These are phyloP conservation scores for Metschnikowia baotianmanensis DNA, from an alignment of 805 yeast genomes.

Conservation along the genomic window DNA sequence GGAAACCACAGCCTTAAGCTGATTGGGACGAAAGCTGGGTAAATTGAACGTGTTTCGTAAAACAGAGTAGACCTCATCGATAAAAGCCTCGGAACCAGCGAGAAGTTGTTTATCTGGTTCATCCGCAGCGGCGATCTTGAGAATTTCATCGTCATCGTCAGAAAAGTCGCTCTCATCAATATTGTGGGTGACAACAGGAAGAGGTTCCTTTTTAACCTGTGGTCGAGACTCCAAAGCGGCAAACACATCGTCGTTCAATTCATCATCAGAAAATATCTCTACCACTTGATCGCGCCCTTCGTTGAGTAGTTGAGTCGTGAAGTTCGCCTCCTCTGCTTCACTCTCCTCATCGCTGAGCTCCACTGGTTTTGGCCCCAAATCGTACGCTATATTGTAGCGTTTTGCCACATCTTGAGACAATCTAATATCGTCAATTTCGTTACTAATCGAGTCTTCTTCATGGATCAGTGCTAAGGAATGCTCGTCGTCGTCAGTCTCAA, in stretches of 20 bases:
- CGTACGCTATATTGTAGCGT: slow-evolving; percentile 27
- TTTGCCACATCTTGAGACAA: slow-evolving; percentile 37
- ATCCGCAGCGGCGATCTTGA: slow-evolving; percentile 15
- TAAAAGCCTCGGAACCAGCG: slow-evolving; percentile 48
- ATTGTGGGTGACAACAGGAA: slow-evolving; percentile 1
- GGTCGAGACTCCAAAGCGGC: slow-evolving; percentile 14
- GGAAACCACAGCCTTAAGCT: slow-evolving; percentile 81
- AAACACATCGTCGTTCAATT: slow-evolving; percentile 21
- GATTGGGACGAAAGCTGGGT: slow-evolving; percentile 72
- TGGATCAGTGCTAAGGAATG: slow-evolving; percentile 7
- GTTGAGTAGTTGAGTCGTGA: slow-evolving; percentile 38
- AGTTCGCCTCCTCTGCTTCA: slow-evolving; percentile 19
- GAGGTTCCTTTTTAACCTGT: slow-evolving; percentile 10
- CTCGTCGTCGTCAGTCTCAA: slow-evolving; percentile 14
- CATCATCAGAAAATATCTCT: slow-evolving; percentile 38
- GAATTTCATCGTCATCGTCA: slow-evolving; percentile 34
- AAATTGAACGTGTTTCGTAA: slow-evolving; percentile 62
- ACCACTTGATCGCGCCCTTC: slow-evolving; percentile 41
- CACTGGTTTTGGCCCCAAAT: slow-evolving; percentile 2
- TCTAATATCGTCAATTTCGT: slow-evolving; percentile 26
- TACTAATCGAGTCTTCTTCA: slow-evolving; percentile 2
- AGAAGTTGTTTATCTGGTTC: slow-evolving; percentile 3
- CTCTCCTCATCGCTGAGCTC: slow-evolving; percentile 28
- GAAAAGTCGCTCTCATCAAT: slow-evolving; percentile 24
- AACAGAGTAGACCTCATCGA: slow-evolving; percentile 60